Base-by-base conservation (phyloP, 495 filamentous ascomycete genomes). In the Penicillium odoratum region DNA sequence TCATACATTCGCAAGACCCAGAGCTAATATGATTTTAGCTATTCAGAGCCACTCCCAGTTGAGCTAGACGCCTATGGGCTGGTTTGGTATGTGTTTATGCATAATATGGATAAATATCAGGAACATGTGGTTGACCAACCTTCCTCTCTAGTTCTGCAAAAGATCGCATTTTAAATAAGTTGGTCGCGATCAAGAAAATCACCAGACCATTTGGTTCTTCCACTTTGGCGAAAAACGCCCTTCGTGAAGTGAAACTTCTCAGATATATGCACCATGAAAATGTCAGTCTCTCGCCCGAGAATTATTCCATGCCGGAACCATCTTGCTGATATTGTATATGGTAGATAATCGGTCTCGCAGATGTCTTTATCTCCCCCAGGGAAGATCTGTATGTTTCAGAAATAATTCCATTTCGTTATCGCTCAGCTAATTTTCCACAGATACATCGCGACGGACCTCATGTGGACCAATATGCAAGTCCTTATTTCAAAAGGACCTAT, bases 181-280 rank as follows among this genome's bases (percentile, higher is more conserved):
- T 87, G 73, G 92, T 97, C 45, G 92, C 92, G 33, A 88, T 97
- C 62, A 96, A 96, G 83, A 97, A 96, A 81, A 95, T 97, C 64
- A 93, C 94, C 86, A 94, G 94, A 79, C 92, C 92, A 7, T 96
- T 97, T 75, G 91, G 88, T 76, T 94, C 92, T 9, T 89, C 92
- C 3, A 90, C 93, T 33, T 76, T 95, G 38, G 90, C 92, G 7
- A 95, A 96, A 79, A 78, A 90, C 60, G 95, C 92, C 15, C 94
- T 95, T 67, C 84, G 92, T 53, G 92, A 97, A 67, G 78, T 97
- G 68, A 96, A 96, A 78, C 79, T 96, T 50, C 74, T 96, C 58
- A 93, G 95, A 78, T 91, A 96, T 67, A 74, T 97, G 53, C 85
- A 82, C 64, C 92, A 97, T 74, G 92, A 96, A 72, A 97, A 97